Conservation (phyloP, 2,329 filamentous ascomycete genomes). For the Onygenales sp. region DNA sequence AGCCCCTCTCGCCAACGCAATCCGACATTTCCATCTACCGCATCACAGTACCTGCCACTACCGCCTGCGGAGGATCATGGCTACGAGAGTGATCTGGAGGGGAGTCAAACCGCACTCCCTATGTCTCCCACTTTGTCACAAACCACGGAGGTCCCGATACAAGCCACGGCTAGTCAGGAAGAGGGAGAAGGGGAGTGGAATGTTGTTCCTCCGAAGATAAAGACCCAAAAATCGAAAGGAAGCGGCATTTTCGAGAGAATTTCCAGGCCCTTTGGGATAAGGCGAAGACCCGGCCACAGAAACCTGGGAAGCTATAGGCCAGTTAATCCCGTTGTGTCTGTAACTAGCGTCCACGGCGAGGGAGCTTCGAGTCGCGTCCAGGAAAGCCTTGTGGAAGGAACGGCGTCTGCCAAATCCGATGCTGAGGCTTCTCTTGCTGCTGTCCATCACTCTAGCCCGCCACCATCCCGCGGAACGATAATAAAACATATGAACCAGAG, state of each 20-base stretch:
- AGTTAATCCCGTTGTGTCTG: slow-evolving; percentile 11
- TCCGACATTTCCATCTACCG: slow-evolving; percentile 7
- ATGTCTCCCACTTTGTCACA: slow-evolving; percentile 12
- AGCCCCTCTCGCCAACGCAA: not conserved
- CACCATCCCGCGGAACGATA: slow-evolving; percentile 15
- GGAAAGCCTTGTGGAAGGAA: slow-evolving; percentile 11
- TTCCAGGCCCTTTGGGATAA: slow-evolving; percentile 2
- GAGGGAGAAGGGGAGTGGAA: slow-evolving; percentile 22
- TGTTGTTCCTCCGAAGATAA: slow-evolving; percentile 13
- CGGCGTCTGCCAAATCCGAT: slow-evolving; percentile 21
- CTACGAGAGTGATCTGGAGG: slow-evolving; percentile 7
- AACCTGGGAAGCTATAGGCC: slow-evolving; percentile 19
- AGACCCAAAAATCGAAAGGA: slow-evolving; percentile 11
- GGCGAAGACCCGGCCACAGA: slow-evolving; percentile 8
- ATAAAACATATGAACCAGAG: slow-evolving; percentile 4
- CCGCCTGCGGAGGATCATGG: slow-evolving; percentile 7
- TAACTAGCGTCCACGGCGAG: slow-evolving; percentile 21
- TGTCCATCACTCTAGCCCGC: slow-evolving; percentile 28
- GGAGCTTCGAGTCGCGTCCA: slow-evolving; percentile 21
- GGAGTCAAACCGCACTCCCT: slow-evolving; percentile 7
- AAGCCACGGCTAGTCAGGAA: slow-evolving; percentile 14
- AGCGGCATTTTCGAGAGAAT: not conserved
- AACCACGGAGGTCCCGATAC: slow-evolving; percentile 17
- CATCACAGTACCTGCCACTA: slow-evolving; percentile 5
- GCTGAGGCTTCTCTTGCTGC: slow-evolving; percentile 30